These are phyloP conservation scores for Dryas alaskensis DNA, from an alignment of 306 rosid genomes.

Conservation along the genomic window DNA sequence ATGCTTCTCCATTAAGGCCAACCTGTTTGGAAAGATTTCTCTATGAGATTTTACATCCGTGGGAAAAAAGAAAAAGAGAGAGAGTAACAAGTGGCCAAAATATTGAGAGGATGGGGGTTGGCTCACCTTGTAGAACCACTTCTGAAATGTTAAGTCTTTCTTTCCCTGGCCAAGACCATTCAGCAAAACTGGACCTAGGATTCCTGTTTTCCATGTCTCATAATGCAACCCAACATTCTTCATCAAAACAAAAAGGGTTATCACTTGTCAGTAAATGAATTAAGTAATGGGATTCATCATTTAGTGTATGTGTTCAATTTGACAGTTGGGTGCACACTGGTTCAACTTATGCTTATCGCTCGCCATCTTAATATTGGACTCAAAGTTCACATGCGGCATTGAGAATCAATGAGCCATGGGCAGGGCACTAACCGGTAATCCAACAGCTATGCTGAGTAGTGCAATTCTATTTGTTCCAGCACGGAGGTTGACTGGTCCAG, in stretches of 20 bases:
- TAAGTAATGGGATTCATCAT: neutral
- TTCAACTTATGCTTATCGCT: too few species aligned
- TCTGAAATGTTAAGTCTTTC: slow-evolving; percentile 62
- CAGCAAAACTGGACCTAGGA: slow-evolving; percentile 72
- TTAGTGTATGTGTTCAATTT: neutral
- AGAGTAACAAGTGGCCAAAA: neutral
- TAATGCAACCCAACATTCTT: slow-evolving; percentile 83
- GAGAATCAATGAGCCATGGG: slow-evolving; percentile 11
- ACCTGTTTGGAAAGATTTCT: slow-evolving; percentile 43
- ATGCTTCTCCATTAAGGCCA: slow-evolving; percentile 83
- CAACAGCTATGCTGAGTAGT: slow-evolving; percentile 85
- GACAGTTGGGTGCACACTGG: neutral
- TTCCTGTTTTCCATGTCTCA: slow-evolving; percentile 78
- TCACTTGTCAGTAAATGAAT: slow-evolving; percentile 11
- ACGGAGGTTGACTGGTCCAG: slow-evolving; percentile 57
- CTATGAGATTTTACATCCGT: slow-evolving; percentile 1
- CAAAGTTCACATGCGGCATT: too few species aligned
- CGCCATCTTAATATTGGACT: too few species aligned
- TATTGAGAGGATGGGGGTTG: neutral
- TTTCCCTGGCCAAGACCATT: slow-evolving; percentile 70
- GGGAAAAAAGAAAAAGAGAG: neutral
- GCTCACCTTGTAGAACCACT: slow-evolving; percentile 88
- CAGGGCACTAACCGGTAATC: slow-evolving; percentile 69
- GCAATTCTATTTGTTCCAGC: slow-evolving; percentile 80
- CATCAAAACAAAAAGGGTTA: slow-evolving; percentile 5